Evolutionary conservation across 176 grass and related monocot genomes (phyloP).

Genomic region (Elymus sibiricus): DNA sequence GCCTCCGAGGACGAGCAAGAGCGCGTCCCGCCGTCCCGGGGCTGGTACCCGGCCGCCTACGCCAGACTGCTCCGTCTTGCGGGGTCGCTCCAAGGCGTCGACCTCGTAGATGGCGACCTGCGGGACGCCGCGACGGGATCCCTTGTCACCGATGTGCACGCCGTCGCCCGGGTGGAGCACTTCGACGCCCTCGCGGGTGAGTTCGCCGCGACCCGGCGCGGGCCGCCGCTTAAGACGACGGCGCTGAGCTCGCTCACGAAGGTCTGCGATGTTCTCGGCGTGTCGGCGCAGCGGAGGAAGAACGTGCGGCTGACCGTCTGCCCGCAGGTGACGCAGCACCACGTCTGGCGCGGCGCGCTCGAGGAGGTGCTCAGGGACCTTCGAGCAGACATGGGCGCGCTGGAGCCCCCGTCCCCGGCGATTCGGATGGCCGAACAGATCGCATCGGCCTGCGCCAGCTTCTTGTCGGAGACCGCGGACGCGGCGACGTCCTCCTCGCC

Average conservation of each 20-base stretch:
- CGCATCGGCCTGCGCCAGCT: slow-evolving; percentile 40
- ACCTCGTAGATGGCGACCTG: slow-evolving; percentile 28
- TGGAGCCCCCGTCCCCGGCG: slow-evolving; percentile 24
- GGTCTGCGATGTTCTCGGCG: slow-evolving; percentile 61
- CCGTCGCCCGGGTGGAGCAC: slow-evolving; percentile 28
- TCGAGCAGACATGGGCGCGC: slow-evolving; percentile 40
- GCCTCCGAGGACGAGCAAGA: slow-evolving; percentile 23
- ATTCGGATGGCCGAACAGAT: slow-evolving; percentile 70
- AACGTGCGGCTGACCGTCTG: slow-evolving; percentile 59
- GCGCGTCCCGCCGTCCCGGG: slow-evolving; percentile 17
- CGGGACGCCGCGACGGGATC: slow-evolving; percentile 16
- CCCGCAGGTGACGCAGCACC: slow-evolving; percentile 84
- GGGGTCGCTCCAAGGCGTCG: slow-evolving; percentile 35
- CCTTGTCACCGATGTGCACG: slow-evolving; percentile 28
- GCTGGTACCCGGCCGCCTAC: slow-evolving; percentile 66
- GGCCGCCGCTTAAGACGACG: slow-evolving; percentile 15
- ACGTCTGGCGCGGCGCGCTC: slow-evolving; percentile 70
- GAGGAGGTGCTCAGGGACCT: slow-evolving; percentile 64
- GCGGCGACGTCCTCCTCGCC: slow-evolving; percentile 31
- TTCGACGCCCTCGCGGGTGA: slow-evolving; percentile 56
- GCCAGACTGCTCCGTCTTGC: slow-evolving; percentile 63
- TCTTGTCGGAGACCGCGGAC: slow-evolving; percentile 40
- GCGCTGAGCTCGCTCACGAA: slow-evolving; percentile 53
- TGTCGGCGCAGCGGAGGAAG: slow-evolving; percentile 70
- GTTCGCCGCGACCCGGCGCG: slow-evolving; percentile 34